These are phyloP conservation scores for Aureobasidium sp. DNA, from an alignment of 2,329 filamentous ascomycete species.

Conservation along the genomic window DNA sequence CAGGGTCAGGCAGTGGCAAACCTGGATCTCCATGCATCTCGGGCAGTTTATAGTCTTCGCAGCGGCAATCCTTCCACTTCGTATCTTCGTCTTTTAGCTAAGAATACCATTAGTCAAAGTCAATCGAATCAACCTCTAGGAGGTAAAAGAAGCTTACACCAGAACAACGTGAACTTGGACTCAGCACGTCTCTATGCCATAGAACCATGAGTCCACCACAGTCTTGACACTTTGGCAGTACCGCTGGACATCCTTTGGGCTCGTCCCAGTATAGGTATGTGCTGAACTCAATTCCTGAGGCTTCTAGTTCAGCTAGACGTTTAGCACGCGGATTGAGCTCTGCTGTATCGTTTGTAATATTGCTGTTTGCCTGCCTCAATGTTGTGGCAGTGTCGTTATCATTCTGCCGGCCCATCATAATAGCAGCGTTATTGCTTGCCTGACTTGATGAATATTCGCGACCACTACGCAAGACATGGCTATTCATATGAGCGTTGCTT, in stretches of 20 bases:
- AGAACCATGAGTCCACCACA: not conserved
- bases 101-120: not conserved
- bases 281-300: not conserved
- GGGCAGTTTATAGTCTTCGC: not conserved
- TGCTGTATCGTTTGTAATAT: not conserved
- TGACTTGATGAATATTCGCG: not conserved
- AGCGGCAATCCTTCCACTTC: not conserved
- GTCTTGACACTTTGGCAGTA: not conserved
- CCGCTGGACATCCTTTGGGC: not conserved
- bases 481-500: not conserved
- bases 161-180: not conserved
- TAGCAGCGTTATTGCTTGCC: not conserved
- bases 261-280: not conserved
- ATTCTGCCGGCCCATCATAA: not conserved
- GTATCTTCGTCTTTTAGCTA: not conserved
- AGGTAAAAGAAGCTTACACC: not conserved
- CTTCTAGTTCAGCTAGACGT: not conserved
- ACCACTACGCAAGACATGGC: not conserved
- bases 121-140: not conserved
- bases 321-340: not conserved
- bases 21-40: not conserved
- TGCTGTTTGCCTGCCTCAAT: not conserved
- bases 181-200: not conserved
- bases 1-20: not conserved
- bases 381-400: not conserved